Evolutionary conservation across 441 rosid genomes (phyloP).

Genomic region (Adansonia rubrostipa): DNA sequence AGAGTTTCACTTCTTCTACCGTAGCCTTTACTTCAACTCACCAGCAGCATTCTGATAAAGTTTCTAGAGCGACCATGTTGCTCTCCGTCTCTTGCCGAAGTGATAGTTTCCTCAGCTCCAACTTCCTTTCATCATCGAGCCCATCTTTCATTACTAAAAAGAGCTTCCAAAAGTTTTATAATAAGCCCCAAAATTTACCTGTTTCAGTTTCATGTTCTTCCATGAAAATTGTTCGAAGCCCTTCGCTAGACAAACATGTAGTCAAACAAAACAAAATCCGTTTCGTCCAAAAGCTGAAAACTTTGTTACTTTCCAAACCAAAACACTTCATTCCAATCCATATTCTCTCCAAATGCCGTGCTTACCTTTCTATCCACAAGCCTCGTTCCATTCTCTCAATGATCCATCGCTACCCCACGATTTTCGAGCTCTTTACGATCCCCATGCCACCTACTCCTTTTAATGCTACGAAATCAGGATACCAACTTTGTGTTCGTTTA

Average conservation of each 20-base stretch:
- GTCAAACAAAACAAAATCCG: conserved; percentile 70
- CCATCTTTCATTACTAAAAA: conserved; percentile 25
- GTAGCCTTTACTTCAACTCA: neutral
- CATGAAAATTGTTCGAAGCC: conserved; percentile 64
- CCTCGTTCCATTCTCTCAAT: conserved; percentile 53
- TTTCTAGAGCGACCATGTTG: conserved; percentile 14
- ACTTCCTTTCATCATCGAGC: conserved; percentile 41
- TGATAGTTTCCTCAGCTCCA: conserved; percentile 35
- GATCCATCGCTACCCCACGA: conserved; percentile 78
- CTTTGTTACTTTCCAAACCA: conserved; percentile 79
- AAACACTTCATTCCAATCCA: conserved; percentile 72
- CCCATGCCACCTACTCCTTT: conserved; percentile 69
- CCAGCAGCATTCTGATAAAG: neutral
- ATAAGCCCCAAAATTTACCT: conserved; percentile 31
- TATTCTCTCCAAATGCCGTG: conserved; percentile 72
- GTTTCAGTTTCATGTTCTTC: conserved; percentile 50
- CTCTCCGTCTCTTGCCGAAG: conserved; percentile 39
- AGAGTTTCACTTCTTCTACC: neutral
- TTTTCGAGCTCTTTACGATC: conserved; percentile 67
- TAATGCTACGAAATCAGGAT: conserved; percentile 63
- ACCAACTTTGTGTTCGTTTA: conserved; percentile 75
- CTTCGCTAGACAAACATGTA: conserved; percentile 71
- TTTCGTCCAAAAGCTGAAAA: conserved; percentile 79
- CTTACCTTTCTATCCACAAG: conserved; percentile 61
- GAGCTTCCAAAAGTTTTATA: conserved; percentile 23